Evolutionary conservation across 2,329 filamentous ascomycete genomes (phyloP).

Genomic region (Alternaria novae-zelandiae): DNA sequence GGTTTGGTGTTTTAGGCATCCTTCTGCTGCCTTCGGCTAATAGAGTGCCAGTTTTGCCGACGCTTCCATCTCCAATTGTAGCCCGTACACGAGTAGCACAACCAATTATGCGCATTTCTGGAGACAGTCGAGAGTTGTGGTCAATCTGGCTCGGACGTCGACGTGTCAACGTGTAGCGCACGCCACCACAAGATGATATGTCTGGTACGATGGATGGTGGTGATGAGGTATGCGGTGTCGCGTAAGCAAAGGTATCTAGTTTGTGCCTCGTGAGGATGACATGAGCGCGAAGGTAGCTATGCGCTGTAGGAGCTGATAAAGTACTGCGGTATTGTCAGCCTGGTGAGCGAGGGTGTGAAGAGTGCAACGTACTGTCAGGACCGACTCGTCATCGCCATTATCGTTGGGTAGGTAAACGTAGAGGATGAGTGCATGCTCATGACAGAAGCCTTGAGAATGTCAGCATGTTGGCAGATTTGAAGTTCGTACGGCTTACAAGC

Average conservation of each 20-base stretch:
- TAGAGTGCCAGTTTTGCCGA: not conserved
- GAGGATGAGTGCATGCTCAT: constrained; percentile 80
- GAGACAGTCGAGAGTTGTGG: not conserved
- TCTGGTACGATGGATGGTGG: not conserved
- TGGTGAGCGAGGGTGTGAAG: not conserved
- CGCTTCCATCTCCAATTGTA: not conserved
- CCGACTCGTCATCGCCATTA: constrained; percentile 72
- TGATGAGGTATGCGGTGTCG: not conserved
- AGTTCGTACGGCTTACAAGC: constrained; percentile 66
- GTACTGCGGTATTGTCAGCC: constrained; percentile 53
- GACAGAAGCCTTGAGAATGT: constrained; percentile 64
- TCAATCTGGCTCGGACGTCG: not conserved
- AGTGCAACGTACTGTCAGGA: constrained; percentile 69
- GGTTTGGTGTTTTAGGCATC: not conserved
- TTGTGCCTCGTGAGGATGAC: constrained; percentile 5
- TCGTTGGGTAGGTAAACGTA: constrained; percentile 83
- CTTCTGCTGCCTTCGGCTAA: constrained; percentile 1
- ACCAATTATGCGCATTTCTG: not conserved
- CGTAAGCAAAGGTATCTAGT: constrained; percentile 5
- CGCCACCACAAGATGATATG: not conserved
- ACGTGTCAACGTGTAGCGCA: not conserved
- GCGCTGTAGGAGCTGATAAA: constrained; percentile 65
- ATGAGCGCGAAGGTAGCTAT: constrained; percentile 11
- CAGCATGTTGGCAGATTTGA: constrained; percentile 3
- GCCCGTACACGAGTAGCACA: not conserved